Percentiles rank a stretch among this genome's conserved stretches.
Evolutionary conservation across 768 basidiomycete genomes (phyloP).

Genomic region (Leucocoprinus sp.): DNA sequence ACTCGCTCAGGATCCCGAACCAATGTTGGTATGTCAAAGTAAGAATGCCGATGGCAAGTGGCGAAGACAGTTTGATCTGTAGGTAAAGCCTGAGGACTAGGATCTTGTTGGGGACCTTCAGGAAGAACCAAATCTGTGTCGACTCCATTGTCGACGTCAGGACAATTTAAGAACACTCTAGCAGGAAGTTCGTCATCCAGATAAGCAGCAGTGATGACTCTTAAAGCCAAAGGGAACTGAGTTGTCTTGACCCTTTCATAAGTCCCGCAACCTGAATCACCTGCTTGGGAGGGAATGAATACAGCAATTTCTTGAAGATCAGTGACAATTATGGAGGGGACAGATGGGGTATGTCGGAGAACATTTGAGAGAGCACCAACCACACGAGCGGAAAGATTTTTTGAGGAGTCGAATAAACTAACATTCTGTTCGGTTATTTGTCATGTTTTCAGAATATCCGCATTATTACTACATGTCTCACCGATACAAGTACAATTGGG

Average conservation of each 20-base stretch:
- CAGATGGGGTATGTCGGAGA: constrained; percentile 8
- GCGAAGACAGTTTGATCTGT: constrained; percentile 18
- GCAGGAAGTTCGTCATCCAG: constrained; percentile 3
- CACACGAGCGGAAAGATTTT: constrained; percentile 1
- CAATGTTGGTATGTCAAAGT: constrained; percentile 19
- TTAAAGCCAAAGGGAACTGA: constrained; percentile 11
- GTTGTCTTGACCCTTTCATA: constrained; percentile 13
- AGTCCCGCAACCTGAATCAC: neutral
- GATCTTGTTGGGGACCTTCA: constrained; percentile 13
- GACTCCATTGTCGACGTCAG: neutral
- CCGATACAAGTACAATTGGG: constrained; percentile 12
- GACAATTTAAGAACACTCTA: neutral
- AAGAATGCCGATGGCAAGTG: constrained; percentile 16
- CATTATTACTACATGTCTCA: neutral
- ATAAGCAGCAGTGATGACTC: constrained; percentile 13
- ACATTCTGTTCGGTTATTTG: neutral
- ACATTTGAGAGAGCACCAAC: constrained; percentile 5
- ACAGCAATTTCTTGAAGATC: constrained; percentile 12
- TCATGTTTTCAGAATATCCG: neutral
- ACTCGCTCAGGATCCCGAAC: constrained; percentile 16
- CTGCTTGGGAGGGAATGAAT: constrained; percentile 4
- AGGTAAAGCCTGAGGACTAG: constrained; percentile 7
- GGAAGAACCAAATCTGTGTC: constrained; percentile 8
- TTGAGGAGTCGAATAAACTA: constrained; percentile 7
- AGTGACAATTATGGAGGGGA: constrained; percentile 9